Base-by-base conservation (phyloP, 164 flowering plant species). In the Protea cynaroides region DNA sequence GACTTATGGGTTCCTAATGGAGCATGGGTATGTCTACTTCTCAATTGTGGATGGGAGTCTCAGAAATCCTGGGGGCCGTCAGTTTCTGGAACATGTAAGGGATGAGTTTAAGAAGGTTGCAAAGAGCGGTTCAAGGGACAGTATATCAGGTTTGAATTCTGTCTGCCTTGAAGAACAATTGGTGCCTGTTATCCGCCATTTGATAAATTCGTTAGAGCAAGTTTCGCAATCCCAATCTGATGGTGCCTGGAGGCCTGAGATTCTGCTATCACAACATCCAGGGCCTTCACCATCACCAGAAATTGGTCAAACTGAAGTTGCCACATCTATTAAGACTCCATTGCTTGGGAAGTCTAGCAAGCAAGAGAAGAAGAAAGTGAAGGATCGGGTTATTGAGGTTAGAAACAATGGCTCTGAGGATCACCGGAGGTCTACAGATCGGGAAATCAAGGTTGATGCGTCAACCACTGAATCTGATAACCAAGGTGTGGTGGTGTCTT, bases 1-100 rank as follows among this genome's bases (percentile, higher is more conserved):
- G 65, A 88, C 81, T 24, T 87, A 72, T 73, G 86, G 84, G 13
- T 90, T 84, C 70, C 58, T 88, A 58, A 83, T 87, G 71, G 93
- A 91, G 57, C 91, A 84, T 68, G 93, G 82, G 19, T 76, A 63
- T 74, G 80, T 84, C 21, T 87, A 84, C 65, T 87, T 89, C 57
- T 62, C 85, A 10, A 87, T 91, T 61, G 82, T 72, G 7, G 82
- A 83, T 63, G 81, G 78, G 63, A 79, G 76, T 66, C 71, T 88
- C 24, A 86, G 82, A 23, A 86, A 78, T 43, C 63, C 67, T 0
- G 73, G 74, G 34, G 72, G 74, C 25, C 77, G 85, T 29, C 64
- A 71, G 67, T 87, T 91, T 70, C 72, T 91, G 56, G 81, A 84
- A 62, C 83, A 76, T 25, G 57, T 88, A 62, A 87, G 80, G 72